These are phyloP conservation scores for Salix arbutifolia DNA, from an alignment of 345 rosid species.

Conservation along the genomic window DNA sequence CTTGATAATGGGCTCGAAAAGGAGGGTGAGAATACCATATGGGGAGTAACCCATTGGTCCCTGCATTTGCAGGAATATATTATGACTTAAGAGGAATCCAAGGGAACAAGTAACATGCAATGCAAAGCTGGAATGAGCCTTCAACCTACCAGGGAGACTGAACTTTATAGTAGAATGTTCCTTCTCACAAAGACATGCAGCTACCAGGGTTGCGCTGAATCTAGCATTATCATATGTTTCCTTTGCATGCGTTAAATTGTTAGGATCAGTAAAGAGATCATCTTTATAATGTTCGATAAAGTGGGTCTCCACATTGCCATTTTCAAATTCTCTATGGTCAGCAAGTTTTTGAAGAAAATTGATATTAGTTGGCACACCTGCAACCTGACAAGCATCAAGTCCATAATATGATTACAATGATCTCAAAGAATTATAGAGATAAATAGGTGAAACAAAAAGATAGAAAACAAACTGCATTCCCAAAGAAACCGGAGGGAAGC, in stretches of 20 bases:
- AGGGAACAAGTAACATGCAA: conserved; percentile 5
- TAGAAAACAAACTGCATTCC: background rate
- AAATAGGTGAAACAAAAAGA: background rate
- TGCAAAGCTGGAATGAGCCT: conserved; percentile 16
- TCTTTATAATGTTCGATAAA: conserved; percentile 74
- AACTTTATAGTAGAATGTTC: conserved; percentile 45
- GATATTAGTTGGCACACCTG: conserved; percentile 91
- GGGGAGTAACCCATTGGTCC: conserved; percentile 40
- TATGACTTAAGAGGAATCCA: conserved; percentile 6
- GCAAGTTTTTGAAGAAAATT: conserved; percentile 76
- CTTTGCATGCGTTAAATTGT: conserved; percentile 39
- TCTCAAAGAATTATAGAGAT: background rate
- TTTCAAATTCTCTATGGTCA: conserved; percentile 63
- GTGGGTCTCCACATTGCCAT: conserved; percentile 88
- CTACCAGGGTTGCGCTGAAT: conserved; percentile 55
- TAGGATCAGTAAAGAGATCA: conserved; percentile 66
- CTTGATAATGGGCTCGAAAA: conserved; percentile 71
- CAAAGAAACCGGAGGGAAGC: no score
- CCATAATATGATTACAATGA: conserved; percentile 9
- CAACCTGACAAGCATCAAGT: conserved; percentile 56
- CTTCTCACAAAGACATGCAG: conserved; percentile 68
- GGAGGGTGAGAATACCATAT: conserved; percentile 78
- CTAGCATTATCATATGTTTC: conserved; percentile 44
- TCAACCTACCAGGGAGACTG: conserved; percentile 47
- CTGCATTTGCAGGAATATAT: conserved; percentile 36